Base-by-base conservation (phyloP, 2,329 filamentous ascomycete species). In the Chaetomiaceae sp. region DNA sequence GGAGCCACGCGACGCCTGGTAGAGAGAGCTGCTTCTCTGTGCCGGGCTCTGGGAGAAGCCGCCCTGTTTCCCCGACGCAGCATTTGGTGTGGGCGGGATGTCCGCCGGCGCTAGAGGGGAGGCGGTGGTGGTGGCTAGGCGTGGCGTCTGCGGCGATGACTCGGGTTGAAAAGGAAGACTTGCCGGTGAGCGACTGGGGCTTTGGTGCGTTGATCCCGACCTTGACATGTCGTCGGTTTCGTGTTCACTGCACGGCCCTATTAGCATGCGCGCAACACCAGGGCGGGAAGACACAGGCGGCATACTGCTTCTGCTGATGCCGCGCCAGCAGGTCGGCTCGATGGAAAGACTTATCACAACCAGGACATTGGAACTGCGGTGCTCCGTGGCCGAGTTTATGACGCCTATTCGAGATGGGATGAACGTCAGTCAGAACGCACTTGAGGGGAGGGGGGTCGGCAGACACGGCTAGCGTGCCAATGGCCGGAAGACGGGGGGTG, bases 371-470 rank as follows among this genome's bases (percentile, higher is more conserved):
- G 54, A 72, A 71, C 35, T 69, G 68, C 20, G 79, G 75, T 42
- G 69, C 73, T 46, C 73, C 68, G 59, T 83, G 79, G 55, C 76
- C 79, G 32, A 80, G 62, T 60, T 82, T 75, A 60, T 83, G 79
- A 44, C 79, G 75, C 57, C 79, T 81, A 47, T 12, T 45, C 35
- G 24, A 15, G 11, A 33, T 4, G n/a, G 42, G 29, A 32, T 15
- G 12, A 6, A n/a, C 10, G 30, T 54, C 39, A 51, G 45, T 26
- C 6, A n/a, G n/a, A n/a, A n/a, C n/a, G n/a, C n/a, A n/a, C n/a
- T n/a, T n/a, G n/a, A n/a, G n/a, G n/a, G n/a, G n/a, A n/a, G n/a
- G n/a, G n/a, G n/a, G n/a, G n/a, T n/a, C n/a, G n/a, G n/a, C n/a
- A n/a, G n/a, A n/a, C n/a, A n/a, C n/a, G n/a, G n/a, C n/a, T n/a